These are phyloP conservation scores for Boletellus sp. DNA, from an alignment of 1,284 basidiomycete genomes.

Conservation along the genomic window DNA sequence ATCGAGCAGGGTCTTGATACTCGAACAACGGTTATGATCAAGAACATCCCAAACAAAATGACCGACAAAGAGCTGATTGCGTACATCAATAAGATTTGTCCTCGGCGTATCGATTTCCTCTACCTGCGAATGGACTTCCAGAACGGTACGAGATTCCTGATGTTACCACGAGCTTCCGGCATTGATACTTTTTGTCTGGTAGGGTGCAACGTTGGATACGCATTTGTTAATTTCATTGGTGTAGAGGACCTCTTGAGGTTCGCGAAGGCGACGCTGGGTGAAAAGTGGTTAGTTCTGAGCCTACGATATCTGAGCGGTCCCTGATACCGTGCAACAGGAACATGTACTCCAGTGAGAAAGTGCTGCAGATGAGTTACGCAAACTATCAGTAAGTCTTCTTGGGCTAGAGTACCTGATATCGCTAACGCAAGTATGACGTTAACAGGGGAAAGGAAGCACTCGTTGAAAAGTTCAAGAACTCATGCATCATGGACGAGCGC, in stretches of 20 bases:
- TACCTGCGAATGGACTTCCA: constrained; percentile 84
- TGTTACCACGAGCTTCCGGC: neutral
- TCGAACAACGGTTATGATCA: constrained; percentile 82
- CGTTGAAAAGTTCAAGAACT: constrained; percentile 84
- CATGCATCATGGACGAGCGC: constrained; percentile 78
- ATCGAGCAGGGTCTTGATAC: constrained; percentile 78
- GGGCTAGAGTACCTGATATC: constrained; percentile 3
- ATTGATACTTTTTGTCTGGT: constrained; percentile 14
- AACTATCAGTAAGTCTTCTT: constrained; percentile 68
- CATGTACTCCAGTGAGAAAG: constrained; percentile 84
- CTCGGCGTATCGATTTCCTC: constrained; percentile 74
- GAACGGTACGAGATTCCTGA: constrained; percentile 50
- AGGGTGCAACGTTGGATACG: constrained; percentile 86
- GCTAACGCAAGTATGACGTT: constrained; percentile 8
- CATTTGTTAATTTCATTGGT: constrained; percentile 82
- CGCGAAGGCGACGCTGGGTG: constrained; percentile 66
- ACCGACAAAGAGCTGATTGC: constrained; percentile 67
- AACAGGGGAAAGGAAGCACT: constrained; percentile 79
- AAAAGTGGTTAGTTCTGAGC: constrained; percentile 58
- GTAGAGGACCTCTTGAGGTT: constrained; percentile 74
- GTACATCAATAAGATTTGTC: constrained; percentile 67
- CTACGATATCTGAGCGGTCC: constrained; percentile 1
- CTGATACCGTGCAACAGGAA: constrained; percentile 50
- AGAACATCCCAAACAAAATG: constrained; percentile 90
- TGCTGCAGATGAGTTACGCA: constrained; percentile 82